Evolutionary conservation across 306 rosid genomes (phyloP).

Genomic region (Canavalia gladiata): DNA sequence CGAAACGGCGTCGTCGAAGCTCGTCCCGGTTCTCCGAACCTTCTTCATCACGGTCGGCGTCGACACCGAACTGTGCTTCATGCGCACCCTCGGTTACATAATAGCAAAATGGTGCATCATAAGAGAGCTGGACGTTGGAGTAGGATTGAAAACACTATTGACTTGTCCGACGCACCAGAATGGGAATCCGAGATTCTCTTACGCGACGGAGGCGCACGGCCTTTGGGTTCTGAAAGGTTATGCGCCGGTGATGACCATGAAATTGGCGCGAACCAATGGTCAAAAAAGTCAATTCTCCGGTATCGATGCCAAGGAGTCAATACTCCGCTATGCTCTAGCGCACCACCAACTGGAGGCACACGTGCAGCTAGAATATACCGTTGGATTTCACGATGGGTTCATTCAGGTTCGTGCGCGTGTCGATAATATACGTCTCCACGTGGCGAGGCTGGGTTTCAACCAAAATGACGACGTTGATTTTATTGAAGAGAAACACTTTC

Average conservation of each 20-base stretch:
- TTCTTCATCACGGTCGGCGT: conserved; percentile 77
- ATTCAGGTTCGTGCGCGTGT: conserved; percentile 82
- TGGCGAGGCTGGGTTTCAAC: conserved; percentile 68
- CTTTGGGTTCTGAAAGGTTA: conserved; percentile 83
- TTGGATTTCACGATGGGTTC: conserved; percentile 66
- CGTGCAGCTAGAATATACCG: conserved; percentile 80
- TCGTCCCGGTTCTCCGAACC: conserved; percentile 66
- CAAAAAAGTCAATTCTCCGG: conserved; percentile 53
- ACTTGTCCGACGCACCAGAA: conserved; percentile 41
- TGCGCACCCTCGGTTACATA: conserved; percentile 89
- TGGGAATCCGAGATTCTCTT: conserved; percentile 58
- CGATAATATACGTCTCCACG: conserved; percentile 76
- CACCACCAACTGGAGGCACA: conserved; percentile 92
- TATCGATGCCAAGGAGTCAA: conserved; percentile 66
- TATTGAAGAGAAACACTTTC: conserved; percentile 76
- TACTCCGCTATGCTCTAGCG: conserved; percentile 73
- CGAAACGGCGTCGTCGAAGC: conserved; percentile 56
- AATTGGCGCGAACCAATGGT: conserved; percentile 50
- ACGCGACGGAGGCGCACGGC: conserved; percentile 81
- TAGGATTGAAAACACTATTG: conserved; percentile 65
- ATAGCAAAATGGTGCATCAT: conserved; percentile 73
- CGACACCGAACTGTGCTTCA: conserved; percentile 84
- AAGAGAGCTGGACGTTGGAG: conserved; percentile 65
- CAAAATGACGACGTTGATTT: conserved; percentile 58
- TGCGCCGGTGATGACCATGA: conserved; percentile 83